Evolutionary conservation across 352 stramenopile species (phyloP), one percentile per base, ranked within the genome.

Genomic region (Phytophthora pseudosyringae): DNA sequence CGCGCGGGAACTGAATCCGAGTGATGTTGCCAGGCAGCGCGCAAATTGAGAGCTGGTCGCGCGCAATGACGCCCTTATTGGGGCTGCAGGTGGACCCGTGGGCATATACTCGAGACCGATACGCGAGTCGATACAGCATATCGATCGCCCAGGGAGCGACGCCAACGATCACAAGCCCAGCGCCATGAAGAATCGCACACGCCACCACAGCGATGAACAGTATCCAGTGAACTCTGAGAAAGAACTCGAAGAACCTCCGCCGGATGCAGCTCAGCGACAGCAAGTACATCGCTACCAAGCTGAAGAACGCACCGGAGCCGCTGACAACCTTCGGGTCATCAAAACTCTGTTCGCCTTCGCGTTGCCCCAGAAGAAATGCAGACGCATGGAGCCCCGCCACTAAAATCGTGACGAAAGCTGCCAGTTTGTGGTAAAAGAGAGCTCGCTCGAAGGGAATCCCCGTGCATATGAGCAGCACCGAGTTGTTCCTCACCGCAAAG

Each of bases 351-450:
- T 76, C 63, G 11, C 28, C 38, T 55, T 36, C 36, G 26, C 33
- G 62, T 46, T 64, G 10, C n/a, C 58, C 47, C 1, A 72, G 52
- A 1, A 81, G 10, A 18, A 80, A 85, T 0, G 76, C 50, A 25
- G 80, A 55, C 0, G 46, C 80, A 50, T 89, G 80, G 1, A 88
- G 39, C 4, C 21, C 64, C 1, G 58, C 26, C 15, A 85, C 47
- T 13, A 84, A 13, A 32, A 84, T 73, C 9, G 74, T 60, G 5
- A 88, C 50, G 16, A 78, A 54, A 25, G 67, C 75, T 10, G 75
- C 73, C 15, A 84, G 32, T 54, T 85, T 86, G 74, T 88, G 80
- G 48, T 88, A 89, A 7, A 83, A 68, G 1, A 89, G 51, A 29
- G 71, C 69, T n/a, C 80, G 64, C 21, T 88, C 80, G 47, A 81